Base-by-base conservation (phyloP, 257 asterid genomes). In the Lycium ferocissimum region DNA sequence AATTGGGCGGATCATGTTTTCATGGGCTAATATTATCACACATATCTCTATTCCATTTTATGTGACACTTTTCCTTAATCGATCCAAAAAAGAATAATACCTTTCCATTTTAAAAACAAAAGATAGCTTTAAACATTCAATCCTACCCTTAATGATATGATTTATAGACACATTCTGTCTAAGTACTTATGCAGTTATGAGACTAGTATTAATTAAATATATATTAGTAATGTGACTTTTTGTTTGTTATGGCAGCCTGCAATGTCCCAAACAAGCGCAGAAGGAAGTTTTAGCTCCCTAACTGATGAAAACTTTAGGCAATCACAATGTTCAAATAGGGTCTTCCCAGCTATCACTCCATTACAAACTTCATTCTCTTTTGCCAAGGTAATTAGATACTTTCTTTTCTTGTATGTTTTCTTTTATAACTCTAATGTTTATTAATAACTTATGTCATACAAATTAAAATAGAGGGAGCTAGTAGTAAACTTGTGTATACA, bases 321-420 rank as follows among this genome's bases (percentile, higher is more conserved):
- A 51, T 76, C 63, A 76, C 63, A 13, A 51, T 51, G 45, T 3
- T 76, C 82, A 51, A 76, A 33, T n/a, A 76, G 47, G 45, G 4
- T 76, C 63, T 76, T 76, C 82, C 63, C 63, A 51, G 14, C 47
- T 76, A 51, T 76, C 14, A 51, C 47, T 76, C 82, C 82, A 51
- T 51, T 76, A 76, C 82, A 76, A 51, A 76, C 63, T 13, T 76
- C 63, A 22, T 51, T 51, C 82, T 22, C 82, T 22, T 76, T 76
- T 76, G 63, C 63, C 26, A 51, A 26, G 82, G 82, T 76, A 51
- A 51, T 51, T 76, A 12, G 22, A 76, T 1, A 13, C 45, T 49
- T 6, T 0, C 20, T 47, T 45, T 20, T 6, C 17, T 49, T 3
- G n/a, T 72, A 45, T 10, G 17, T 11, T 40, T 40, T 22, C 15